Conservation (phyloP, 345 rosid species). For the Stellera chamaejasme region DNA sequence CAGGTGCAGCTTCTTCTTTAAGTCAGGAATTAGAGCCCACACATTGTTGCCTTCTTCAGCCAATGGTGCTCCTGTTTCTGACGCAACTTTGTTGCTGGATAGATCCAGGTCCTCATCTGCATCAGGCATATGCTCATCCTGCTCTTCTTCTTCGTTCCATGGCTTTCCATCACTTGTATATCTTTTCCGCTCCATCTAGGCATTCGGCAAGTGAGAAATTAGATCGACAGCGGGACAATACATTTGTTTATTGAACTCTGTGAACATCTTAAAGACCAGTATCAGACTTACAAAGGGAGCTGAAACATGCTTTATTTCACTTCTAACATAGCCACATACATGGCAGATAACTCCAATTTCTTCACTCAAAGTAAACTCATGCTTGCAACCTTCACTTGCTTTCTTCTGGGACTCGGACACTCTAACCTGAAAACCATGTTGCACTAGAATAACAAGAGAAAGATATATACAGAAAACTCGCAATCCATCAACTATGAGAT, state of each 20-base stretch:
- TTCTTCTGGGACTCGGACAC: conserved; percentile 31
- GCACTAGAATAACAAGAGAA: conserved; percentile 8
- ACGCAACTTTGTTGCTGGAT: conserved; percentile 18
- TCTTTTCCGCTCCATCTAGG: conserved; percentile 33
- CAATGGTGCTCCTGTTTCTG: conserved; percentile 19
- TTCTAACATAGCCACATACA: conserved; percentile 60
- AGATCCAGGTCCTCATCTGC: conserved; percentile 24
- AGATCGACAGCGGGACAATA: background rate
- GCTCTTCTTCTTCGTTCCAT: conserved; percentile 19
- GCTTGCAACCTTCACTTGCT: conserved; percentile 41
- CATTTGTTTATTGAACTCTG: too few relatives aligned
- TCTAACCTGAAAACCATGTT: conserved; percentile 27
- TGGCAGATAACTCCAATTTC: conserved; percentile 71
- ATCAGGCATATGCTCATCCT: conserved; percentile 18
- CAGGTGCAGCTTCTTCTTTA: conserved; percentile 49
- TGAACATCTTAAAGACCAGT: too few relatives aligned
- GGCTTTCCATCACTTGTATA: conserved; percentile 33
- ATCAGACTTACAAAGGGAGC: conserved; percentile 75
- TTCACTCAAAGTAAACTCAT: conserved; percentile 58
- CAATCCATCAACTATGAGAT: background rate
- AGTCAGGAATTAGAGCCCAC: conserved; percentile 79
- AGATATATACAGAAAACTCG: background rate
- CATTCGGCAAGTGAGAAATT: conserved; percentile 10
- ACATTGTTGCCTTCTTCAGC: conserved; percentile 55
- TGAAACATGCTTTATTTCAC: conserved; percentile 64